phyloP scores from a whole-genome alignment of 345 rosid genomes.

The Ailanthus altissimus region DNA sequence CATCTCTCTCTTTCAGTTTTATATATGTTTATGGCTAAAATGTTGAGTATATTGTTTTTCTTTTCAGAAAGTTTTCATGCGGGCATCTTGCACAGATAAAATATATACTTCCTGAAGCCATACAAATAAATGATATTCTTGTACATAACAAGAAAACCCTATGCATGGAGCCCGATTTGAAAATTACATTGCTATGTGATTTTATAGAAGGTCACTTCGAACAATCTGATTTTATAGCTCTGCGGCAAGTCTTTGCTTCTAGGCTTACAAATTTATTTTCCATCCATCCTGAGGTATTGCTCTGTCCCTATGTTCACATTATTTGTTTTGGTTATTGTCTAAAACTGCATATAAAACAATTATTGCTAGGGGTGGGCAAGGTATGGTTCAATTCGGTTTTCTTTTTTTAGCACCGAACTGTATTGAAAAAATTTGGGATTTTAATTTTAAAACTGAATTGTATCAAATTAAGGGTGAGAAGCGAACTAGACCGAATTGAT shows the following conservation, averaged over 20 bases:
- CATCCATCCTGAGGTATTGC: conserved; percentile 47
- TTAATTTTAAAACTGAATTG: too few species aligned
- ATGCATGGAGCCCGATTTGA: conserved; percentile 48
- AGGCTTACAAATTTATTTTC: conserved; percentile 39
- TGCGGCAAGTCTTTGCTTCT: conserved; percentile 34
- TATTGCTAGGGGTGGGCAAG: too few species aligned
- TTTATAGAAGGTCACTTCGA: conserved; percentile 36
- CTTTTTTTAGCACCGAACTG: too few species aligned
- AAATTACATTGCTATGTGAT: conserved; percentile 38
- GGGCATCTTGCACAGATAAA: conserved; percentile 50
- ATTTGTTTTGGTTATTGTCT: background rate
- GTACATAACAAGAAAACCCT: conserved; percentile 47
- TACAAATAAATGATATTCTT: conserved; percentile 43
- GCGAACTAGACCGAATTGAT: too few species aligned
- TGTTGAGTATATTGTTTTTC: background rate
- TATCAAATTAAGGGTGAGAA: too few species aligned
- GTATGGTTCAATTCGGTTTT: too few species aligned
- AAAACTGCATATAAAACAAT: background rate
- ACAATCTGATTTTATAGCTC: conserved; percentile 40
- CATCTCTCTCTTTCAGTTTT: background rate
- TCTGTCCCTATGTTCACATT: background rate
- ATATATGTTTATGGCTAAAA: background rate
- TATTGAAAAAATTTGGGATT: too few species aligned
- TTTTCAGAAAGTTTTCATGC: conserved; percentile 38
- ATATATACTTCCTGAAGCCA: conserved; percentile 48